A percentile compares a stretch with the other conserved stretches of the same genome.
These are phyloP conservation scores for Phialocephala subalpina DNA, from an alignment of 2,329 filamentous ascomycete species.

Conservation along the genomic window DNA sequence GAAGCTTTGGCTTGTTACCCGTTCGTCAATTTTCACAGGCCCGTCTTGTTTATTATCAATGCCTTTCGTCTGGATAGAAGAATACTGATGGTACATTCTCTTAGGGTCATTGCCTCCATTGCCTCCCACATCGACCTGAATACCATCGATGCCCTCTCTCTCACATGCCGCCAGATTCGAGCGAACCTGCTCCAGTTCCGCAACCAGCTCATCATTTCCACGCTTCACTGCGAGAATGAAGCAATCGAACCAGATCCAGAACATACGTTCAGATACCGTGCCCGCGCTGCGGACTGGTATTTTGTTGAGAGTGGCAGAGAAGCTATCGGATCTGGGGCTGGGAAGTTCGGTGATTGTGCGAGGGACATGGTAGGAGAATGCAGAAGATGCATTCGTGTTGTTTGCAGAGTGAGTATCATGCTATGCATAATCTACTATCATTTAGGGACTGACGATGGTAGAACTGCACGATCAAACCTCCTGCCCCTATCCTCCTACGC, in stretches of 20 bases:
- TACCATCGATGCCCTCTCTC: constrained; percentile 82
- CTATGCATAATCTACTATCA: too few species aligned
- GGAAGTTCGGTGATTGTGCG: constrained; percentile 81
- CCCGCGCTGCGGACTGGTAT: constrained; percentile 64
- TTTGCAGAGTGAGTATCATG: constrained; percentile 87
- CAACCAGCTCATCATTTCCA: constrained; percentile 74
- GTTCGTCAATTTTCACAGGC: constrained; percentile 57
- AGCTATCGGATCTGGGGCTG: constrained; percentile 58
- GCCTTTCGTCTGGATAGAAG: not conserved
- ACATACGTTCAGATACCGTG: constrained; percentile 64
- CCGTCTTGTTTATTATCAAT: constrained; percentile 1
- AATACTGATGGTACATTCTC: not conserved
- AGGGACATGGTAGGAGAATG: constrained; percentile 88
- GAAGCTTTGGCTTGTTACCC: constrained; percentile 73
- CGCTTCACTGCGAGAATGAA: constrained; percentile 83
- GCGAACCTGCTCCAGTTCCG: constrained; percentile 82
- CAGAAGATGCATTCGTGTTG: constrained; percentile 75
- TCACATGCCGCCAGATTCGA: constrained; percentile 82
- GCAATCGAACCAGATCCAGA: constrained; percentile 60
- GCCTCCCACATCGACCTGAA: constrained; percentile 85
- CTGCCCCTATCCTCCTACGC: constrained; percentile 70
- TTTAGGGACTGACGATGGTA: constrained; percentile 46
- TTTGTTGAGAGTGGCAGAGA: constrained; percentile 62
- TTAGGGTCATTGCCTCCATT: constrained; percentile 72
- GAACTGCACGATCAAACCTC: constrained; percentile 92